Conservation (phyloP, 2,329 filamentous ascomycete species). For the Pseudogymnoascus destructans region DNA sequence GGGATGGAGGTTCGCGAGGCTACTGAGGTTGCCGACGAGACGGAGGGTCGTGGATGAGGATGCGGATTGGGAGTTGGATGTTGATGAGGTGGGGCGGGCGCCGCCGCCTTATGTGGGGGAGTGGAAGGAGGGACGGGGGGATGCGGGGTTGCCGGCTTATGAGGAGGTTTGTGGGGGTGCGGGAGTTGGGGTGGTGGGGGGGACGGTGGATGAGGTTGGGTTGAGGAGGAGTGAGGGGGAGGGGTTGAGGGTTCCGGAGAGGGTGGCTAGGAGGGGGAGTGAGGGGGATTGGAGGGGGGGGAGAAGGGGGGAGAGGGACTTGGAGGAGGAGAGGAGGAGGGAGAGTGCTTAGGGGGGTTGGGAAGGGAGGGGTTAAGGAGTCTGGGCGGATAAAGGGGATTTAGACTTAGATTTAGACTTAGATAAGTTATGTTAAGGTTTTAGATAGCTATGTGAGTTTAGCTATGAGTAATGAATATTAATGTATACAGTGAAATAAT, state of each 20-base stretch:
- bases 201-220: not conserved
- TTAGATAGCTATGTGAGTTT: not conserved
- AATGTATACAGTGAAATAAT: not conserved
- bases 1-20: not conserved
- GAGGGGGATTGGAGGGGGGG: not conserved
- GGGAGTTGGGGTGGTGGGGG: not conserved
- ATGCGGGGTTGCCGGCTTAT: not conserved
- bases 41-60: not conserved
- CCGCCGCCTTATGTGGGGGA: not conserved
- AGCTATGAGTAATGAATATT: not conserved
- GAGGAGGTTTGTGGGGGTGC: not conserved
- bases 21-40: not conserved
- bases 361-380: not conserved
- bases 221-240: not conserved
- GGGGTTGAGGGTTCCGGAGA: not conserved
- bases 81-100: not conserved
- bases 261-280: not conserved
- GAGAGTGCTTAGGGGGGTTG: not conserved
- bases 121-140: not conserved
- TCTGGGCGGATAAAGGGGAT: not conserved
- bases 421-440: not conserved
- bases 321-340: not conserved
- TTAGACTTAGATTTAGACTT: not conserved
- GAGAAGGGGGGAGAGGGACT: not conserved
- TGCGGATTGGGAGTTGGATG: conserved; percentile 6